These are phyloP conservation scores for Beauveria caledonica DNA, from an alignment of 2,329 filamentous ascomycete species.

Conservation along the genomic window DNA sequence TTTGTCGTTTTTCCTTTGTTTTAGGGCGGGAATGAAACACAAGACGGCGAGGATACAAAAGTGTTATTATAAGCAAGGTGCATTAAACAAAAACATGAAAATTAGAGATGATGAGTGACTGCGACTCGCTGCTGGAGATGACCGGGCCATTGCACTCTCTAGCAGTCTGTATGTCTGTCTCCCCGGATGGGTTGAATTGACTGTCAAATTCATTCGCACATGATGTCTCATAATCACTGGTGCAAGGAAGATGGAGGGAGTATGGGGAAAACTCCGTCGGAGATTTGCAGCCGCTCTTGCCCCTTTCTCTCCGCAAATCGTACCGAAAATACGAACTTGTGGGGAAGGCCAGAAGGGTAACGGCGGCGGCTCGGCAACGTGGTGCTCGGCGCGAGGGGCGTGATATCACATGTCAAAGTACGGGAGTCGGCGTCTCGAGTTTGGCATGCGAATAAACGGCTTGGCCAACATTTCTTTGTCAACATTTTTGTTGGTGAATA, in stretches of 20 bases:
- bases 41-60: not conserved
- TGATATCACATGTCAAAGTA: conserved; percentile 2
- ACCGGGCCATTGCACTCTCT: no score
- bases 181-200: no score
- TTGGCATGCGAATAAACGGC: no score
- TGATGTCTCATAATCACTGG: no score
- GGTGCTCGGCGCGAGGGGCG: not conserved
- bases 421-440: not conserved
- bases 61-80: not conserved
- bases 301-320: no score
- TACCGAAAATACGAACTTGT: not conserved
- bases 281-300: no score
- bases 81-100: not conserved
- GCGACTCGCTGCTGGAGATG: not conserved
- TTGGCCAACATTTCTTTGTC: no score
- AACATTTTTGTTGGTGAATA: no score
- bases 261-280: no score
- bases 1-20: not conserved
- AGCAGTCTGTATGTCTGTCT: no score
- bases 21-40: not conserved
- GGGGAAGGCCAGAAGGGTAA: not conserved
- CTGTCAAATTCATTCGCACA: no score
- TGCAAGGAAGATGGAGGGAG: no score
- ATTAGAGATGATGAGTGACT: not conserved
- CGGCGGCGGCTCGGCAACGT: not conserved